Base-by-base conservation (phyloP, 768 basidiomycete genomes). In the Gyrodon lividus region DNA sequence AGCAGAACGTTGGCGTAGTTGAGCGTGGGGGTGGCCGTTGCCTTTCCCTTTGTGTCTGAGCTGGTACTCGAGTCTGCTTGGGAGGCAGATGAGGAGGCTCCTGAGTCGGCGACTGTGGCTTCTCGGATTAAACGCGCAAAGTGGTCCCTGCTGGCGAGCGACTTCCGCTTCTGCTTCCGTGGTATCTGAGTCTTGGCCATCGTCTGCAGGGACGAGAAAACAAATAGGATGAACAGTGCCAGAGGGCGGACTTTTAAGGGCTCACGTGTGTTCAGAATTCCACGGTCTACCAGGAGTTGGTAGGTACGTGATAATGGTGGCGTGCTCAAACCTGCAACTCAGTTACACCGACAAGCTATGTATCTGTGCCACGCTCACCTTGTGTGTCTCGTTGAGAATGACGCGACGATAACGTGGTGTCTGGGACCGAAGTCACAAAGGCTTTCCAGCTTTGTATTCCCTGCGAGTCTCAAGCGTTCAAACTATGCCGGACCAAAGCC, bases 1-100 rank as follows among this genome's bases (percentile, higher is more conserved):
- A 56, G 39, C 31, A 65, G 63, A 40, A 65, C 54, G 9, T 64
- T 66, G 22, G 61, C 22, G 33, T 65, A 65, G 31, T 65, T 53
- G 48, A 63, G 50, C 13, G 61, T 51, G 10, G 42, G 44, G 12
- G 34, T 43, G 31, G 44, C 20, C 2, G 20, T 30, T 10, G 38
- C n/a, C 28, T 51, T 42, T 37, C 48, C 40, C 6, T 37, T 45
- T n/a, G 50, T 37, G n/a, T 51, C 48, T 23, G 49, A 46, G 26
- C 26, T 41, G 16, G 48, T 31, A 33, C 41, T 45, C 10, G 53
- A 22, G 12, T 55, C 50, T 31, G 12, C 35, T 22, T 33, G 30
- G 17, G 59, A 58, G 12, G 48, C 28, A 2, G 30, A 43, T 4
- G 42, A 31, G 3, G 54, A 48, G 8, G 43, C 10, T 10, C 26